Evolutionary conservation across 2,329 filamentous ascomycete species (phyloP).

Genomic region (Botrytis elliptica): DNA sequence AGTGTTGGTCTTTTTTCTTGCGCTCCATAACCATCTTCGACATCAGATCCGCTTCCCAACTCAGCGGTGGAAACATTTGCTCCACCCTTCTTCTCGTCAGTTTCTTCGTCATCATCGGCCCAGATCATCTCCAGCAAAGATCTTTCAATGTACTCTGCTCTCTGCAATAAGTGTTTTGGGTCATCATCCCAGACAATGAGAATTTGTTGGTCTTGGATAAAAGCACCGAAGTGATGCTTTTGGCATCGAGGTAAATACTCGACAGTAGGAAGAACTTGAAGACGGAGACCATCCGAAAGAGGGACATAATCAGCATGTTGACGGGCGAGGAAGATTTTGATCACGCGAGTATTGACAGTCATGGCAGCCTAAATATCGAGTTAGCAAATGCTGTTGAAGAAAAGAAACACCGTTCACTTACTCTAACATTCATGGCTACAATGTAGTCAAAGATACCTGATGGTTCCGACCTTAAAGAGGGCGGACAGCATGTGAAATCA

Average conservation of each 20-base stretch:
- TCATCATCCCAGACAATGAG: constrained; percentile 66
- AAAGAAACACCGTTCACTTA: constrained; percentile 37
- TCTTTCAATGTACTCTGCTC: constrained; percentile 52
- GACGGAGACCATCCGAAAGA: constrained; percentile 54
- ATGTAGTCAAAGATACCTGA: constrained; percentile 52
- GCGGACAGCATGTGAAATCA: constrained; percentile 51
- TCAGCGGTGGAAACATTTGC: constrained; percentile 34
- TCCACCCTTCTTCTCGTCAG: constrained; percentile 31
- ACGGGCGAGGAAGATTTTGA: constrained; percentile 56
- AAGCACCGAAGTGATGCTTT: constrained; percentile 66
- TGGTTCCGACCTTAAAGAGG: constrained; percentile 46
- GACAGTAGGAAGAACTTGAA: constrained; percentile 62
- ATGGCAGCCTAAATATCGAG: constrained; percentile 54
- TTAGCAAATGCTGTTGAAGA: background rate
- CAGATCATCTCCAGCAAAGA: constrained; percentile 60
- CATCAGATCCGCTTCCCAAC: background rate
- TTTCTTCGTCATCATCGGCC: constrained; percentile 45
- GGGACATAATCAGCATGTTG: constrained; percentile 55
- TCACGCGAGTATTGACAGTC: constrained; percentile 65
- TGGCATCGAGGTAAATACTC: constrained; percentile 56
- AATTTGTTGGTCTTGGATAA: constrained; percentile 56
- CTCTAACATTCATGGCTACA: constrained; percentile 52
- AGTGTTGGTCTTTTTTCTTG: constrained; percentile 46
- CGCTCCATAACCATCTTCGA: constrained; percentile 2
- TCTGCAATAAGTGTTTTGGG: constrained; percentile 52